Conservation (phyloP, 208 protist species). For the Acanthamoeba lenticulata region DNA sequence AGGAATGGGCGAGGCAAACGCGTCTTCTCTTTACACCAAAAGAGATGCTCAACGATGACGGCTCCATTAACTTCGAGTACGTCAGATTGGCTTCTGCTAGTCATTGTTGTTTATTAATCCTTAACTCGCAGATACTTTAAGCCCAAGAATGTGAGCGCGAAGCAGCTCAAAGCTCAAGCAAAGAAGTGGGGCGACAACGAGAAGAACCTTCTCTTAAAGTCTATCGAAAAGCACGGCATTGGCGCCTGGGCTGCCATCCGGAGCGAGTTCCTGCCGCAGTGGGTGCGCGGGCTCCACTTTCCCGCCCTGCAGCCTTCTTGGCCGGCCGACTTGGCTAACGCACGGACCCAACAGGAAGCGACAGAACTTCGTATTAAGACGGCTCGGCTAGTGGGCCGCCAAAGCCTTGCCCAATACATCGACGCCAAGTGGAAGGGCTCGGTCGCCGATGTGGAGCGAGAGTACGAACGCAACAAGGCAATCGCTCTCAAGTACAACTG, state of each 20-base stretch:
- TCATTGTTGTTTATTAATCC: too few relatives aligned
- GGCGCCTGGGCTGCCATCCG: slow-evolving; percentile 5
- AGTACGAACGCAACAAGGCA: slow-evolving; percentile 48
- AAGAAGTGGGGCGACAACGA: slow-evolving; percentile 55
- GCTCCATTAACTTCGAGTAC: slow-evolving; percentile 29
- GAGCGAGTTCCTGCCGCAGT: slow-evolving; percentile 24
- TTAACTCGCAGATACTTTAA: slow-evolving; percentile 60
- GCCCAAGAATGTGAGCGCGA: slow-evolving; percentile 37
- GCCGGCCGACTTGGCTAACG: too few relatives aligned
- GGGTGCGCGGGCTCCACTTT: not conserved
- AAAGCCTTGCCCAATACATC: slow-evolving; percentile 54
- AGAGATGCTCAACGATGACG: slow-evolving; percentile 35
- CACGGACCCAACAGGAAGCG: not conserved
- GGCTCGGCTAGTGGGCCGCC: slow-evolving; percentile 3
- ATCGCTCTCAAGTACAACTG: slow-evolving; percentile 39
- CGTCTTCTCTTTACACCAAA: slow-evolving; percentile 6
- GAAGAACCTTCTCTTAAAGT: not conserved
- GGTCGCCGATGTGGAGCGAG: not conserved
- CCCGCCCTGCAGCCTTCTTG: too few relatives aligned
- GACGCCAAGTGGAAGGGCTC: slow-evolving; percentile 36
- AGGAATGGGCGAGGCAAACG: slow-evolving; percentile 52
- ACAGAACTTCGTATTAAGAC: slow-evolving; percentile 46
- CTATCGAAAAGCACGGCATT: slow-evolving; percentile 31
- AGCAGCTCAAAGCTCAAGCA: not conserved
- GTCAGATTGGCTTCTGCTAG: too few relatives aligned